Percentiles rank a stretch among this genome's conserved stretches.
Conservation (phyloP, 495 filamentous ascomycete species). For the Hypoxylon trugodes region DNA sequence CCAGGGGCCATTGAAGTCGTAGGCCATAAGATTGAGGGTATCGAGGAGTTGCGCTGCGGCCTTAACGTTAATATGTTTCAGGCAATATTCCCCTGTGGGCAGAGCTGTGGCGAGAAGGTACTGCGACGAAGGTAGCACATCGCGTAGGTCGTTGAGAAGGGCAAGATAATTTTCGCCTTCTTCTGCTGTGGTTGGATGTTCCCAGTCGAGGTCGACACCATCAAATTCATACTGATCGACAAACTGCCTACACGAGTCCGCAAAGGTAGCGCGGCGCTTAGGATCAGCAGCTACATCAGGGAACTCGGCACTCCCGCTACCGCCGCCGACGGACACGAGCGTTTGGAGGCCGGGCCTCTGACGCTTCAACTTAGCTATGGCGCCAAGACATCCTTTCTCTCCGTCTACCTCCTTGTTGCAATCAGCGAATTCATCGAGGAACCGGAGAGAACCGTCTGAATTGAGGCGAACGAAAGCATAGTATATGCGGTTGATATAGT, state of each 20-base stretch:
- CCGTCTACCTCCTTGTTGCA: conserved; percentile 75
- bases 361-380: conserved; percentile 71
- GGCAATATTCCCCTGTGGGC: conserved; percentile 76
- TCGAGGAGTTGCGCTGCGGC: conserved; percentile 68
- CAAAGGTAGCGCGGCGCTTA: conserved; percentile 65
- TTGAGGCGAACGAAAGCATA: conserved; percentile 73
- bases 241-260: conserved; percentile 64
- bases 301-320: conserved; percentile 75
- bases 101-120: conserved; percentile 76
- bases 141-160: conserved; percentile 69
- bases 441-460: conserved; percentile 42
- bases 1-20: conserved; percentile 84
- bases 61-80: conserved; percentile 73
- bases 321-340: conserved; percentile 80
- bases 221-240: conserved; percentile 73
- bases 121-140: conserved; percentile 64
- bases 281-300: conserved; percentile 66
- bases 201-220: conserved; percentile 88
- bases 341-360: conserved; percentile 71
- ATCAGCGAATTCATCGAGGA: conserved; percentile 79
- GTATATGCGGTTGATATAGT: conserved; percentile 73
- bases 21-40: conserved; percentile 83
- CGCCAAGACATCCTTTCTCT: conserved; percentile 71
- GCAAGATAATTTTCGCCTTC: conserved; percentile 72
- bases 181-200: conserved; percentile 70